Conservation (phyloP, 140 eudicot genomes). For the Erigeron philadelphicus region DNA sequence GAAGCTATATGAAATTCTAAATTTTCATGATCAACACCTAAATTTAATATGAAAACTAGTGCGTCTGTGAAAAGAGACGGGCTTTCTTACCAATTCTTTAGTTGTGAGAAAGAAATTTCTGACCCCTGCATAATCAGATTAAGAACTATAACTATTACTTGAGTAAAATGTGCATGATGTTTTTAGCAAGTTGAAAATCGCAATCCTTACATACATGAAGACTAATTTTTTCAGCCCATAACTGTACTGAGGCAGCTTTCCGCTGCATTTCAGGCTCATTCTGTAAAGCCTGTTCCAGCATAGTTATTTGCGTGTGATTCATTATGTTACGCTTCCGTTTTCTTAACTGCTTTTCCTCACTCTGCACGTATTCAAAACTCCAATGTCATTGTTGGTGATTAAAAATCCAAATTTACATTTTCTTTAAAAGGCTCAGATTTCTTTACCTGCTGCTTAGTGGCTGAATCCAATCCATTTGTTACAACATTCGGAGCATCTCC, state of each 20-base stretch:
- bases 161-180: background rate
- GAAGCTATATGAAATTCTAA: too few species aligned
- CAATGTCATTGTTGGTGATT: constrained; percentile 22
- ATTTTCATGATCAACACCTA: background rate
- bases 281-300: constrained; percentile 70
- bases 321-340: constrained; percentile 83
- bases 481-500: constrained; percentile 44
- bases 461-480: constrained; percentile 60
- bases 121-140: constrained; percentile 57
- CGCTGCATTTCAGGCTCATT: constrained; percentile 84
- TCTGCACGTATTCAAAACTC: constrained; percentile 34
- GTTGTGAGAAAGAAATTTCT: constrained; percentile 73
- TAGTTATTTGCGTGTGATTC: constrained; percentile 62
- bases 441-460: constrained; percentile 45
- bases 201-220: constrained; percentile 46
- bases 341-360: constrained; percentile 63
- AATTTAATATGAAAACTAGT: background rate
- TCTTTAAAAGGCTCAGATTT: constrained; percentile 8
- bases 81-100: constrained; percentile 75
- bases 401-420: constrained; percentile 23
- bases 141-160: constrained; percentile 11
- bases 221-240: constrained; percentile 74
- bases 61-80: constrained; percentile 18
- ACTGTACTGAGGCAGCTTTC: constrained; percentile 43
- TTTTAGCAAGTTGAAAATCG: background rate